Evolutionary conservation across 441 rosid genomes (phyloP).

Genomic region (Bruguiera hainesii): DNA sequence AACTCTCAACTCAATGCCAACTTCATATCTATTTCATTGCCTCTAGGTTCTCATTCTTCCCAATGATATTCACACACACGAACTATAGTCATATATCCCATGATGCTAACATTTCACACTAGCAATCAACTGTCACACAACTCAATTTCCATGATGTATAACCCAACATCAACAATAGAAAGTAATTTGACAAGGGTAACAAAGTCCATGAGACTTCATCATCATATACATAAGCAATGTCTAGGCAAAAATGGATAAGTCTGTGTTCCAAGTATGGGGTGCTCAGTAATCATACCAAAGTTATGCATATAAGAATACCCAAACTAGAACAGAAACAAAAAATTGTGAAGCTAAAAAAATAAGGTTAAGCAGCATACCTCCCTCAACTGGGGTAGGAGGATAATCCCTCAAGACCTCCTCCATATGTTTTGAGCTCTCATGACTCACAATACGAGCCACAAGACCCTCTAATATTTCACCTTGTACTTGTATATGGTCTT

Average conservation of each 20-base stretch:
- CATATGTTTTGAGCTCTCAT: constrained; percentile 72
- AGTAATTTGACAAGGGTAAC: background rate
- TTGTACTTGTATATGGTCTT: constrained; percentile 76
- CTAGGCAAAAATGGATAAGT: background rate
- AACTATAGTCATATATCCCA: background rate
- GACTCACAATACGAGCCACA: constrained; percentile 87
- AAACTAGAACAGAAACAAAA: background rate
- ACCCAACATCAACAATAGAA: too few relatives aligned
- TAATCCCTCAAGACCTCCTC: constrained; percentile 65
- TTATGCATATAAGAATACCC: background rate
- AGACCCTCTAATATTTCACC: constrained; percentile 98
- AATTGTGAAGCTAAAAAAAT: background rate
- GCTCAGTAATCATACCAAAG: background rate
- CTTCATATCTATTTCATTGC: too few relatives aligned
- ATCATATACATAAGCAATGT: background rate
- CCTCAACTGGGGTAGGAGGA: constrained; percentile 60
- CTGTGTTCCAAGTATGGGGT: background rate
- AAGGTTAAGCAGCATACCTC: constrained; percentile 44
- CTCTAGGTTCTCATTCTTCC: too few relatives aligned
- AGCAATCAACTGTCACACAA: background rate
- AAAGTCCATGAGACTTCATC: background rate
- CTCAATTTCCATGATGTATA: too few relatives aligned
- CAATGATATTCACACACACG: background rate
- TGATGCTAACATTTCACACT: background rate
- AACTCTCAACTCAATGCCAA: too few relatives aligned